These are phyloP conservation scores for Sporothrix luriei DNA, from an alignment of 2,329 filamentous ascomycete genomes.

Conservation along the genomic window DNA sequence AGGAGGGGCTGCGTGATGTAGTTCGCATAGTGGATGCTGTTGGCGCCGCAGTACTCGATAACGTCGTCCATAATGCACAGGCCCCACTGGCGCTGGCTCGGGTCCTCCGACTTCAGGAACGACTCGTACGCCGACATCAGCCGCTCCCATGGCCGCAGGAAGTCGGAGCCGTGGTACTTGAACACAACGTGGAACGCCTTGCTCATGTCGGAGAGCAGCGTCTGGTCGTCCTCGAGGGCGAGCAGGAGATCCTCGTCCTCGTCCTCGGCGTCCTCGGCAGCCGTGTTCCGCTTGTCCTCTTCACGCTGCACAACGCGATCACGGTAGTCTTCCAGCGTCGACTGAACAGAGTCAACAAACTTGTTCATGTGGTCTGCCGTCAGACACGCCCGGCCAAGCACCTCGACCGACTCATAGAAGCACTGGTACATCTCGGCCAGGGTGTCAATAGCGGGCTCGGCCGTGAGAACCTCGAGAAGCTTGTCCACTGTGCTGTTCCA, in stretches of 20 bases:
- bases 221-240: constrained; percentile 96
- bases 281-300: constrained; percentile 74
- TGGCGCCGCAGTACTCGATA: constrained; percentile 89
- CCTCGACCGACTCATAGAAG: constrained; percentile 97
- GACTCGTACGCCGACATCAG: constrained; percentile 81
- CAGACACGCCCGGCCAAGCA: constrained; percentile 83
- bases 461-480: constrained; percentile 87
- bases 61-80: constrained; percentile 98
- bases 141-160: constrained; percentile 85
- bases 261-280: constrained; percentile 86
- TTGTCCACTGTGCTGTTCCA: constrained; percentile 88
- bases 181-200: constrained; percentile 99
- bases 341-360: constrained; percentile 85
- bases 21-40: constrained; percentile 82
- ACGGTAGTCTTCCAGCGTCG: constrained; percentile 90
- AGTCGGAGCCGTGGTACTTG: constrained; percentile 86
- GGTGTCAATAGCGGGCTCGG: constrained; percentile 93
- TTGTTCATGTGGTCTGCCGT: constrained; percentile 75
- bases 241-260: constrained; percentile 81
- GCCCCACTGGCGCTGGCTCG: constrained; percentile 97
- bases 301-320: constrained; percentile 77
- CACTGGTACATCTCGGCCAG: constrained; percentile 99
- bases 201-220: constrained; percentile 97
- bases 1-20: constrained; percentile 87
- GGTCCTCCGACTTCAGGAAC: constrained; percentile 78